Base-by-base conservation (phyloP, 2,329 filamentous ascomycete species). In the Cladosporium halotolerans region DNA sequence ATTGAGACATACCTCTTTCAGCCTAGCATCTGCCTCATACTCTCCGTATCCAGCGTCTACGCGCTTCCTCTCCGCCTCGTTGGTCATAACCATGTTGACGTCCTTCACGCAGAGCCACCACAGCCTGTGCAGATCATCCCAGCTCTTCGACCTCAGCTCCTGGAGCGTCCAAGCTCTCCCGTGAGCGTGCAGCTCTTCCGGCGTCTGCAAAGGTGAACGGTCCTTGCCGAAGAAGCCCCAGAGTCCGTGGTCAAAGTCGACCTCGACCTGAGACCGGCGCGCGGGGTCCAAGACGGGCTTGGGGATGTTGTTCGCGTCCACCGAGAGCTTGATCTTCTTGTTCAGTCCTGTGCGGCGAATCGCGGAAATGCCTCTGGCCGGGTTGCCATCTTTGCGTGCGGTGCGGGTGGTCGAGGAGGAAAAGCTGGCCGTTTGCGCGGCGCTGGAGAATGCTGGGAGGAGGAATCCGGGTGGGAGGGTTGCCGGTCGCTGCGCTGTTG, bases 41-140 rank as follows among this genome's bases (percentile, higher is more conserved):
- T 84, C 79, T 60, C 92, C 92, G 65, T 87, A 93, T 28, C 85
- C 83, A 45, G 88, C 77, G 59, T 85, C 77, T 52, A 87, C 67
- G 61, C 86, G 80, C 31, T 75, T 66, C 63, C 88, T 79, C 75
- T 95, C 89, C 54, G 78, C 71, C 50, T 78, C 77, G 61, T 86
- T 84, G 31, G 95, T 97, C n/a, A 83, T 79, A 62, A 97, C 82
- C 61, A 88, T 82, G 73, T 99, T 99, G 64, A 88, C 79, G 75
- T 99, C 93, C 74, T 88, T 90, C 56, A 86, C 80, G 69, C 93
- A 97, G 52, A 90, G 81, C 89, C 91, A 99, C 90, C 92, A 99
- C 66, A 99, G 78, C 57, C 79, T 77, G 71, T 97, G 91, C 63
- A 99, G 74, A 70, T 97, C 91, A 57, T 96, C 89, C 88, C 90